Evolutionary conservation across 306 rosid genomes (phyloP), one percentile per base, ranked within the genome.

Genomic region (Luffa aegyptiaca): DNA sequence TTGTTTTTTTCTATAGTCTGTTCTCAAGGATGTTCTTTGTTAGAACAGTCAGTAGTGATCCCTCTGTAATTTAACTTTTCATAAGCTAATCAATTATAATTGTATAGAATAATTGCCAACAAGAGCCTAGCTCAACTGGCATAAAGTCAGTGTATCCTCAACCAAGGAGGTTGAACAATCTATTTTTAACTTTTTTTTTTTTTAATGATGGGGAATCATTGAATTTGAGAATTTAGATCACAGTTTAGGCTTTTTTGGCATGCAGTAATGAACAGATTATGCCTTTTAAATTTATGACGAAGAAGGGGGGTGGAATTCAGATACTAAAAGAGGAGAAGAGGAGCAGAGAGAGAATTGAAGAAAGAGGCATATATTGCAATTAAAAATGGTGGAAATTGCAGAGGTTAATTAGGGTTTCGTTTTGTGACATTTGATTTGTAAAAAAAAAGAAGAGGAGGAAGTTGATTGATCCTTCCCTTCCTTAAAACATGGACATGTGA

Each of bases 401-500:
- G 49, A 65, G 73, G 14, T 18, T 66, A 26, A 26, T 26, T 26
- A 66, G 74, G 56, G 55, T 71, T 71, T 26, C 42, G 51, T 41
- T 69, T 44, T 6, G 48, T 37, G 5, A 14, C 17, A 66, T 69
- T 44, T 70, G 56, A 42, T 70, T 45, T 10, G 31, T n/a, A 41
- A n/a, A 71, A 71, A 45, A 31, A 7, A 13, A 13, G 49, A 41
- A 3, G 76, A 75, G 48, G 45, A 76, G 44, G 72, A n/a, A 42
- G 65, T 39, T 53, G 35, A 56, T n/a, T 80, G 78, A 69, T 62
- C 82, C 14, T 10, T 52, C 20, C 11, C 82, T 21, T 88, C 90
- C 93, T 84, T 85, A 81, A 89, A 88, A 89, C 92, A 84, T 82
- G 89, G 84, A 80, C 96, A 88, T 85, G 91, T 87, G 96, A 89